Base-by-base conservation (phyloP, 2,329 filamentous ascomycete species). In the Hypoxylon sp. region DNA sequence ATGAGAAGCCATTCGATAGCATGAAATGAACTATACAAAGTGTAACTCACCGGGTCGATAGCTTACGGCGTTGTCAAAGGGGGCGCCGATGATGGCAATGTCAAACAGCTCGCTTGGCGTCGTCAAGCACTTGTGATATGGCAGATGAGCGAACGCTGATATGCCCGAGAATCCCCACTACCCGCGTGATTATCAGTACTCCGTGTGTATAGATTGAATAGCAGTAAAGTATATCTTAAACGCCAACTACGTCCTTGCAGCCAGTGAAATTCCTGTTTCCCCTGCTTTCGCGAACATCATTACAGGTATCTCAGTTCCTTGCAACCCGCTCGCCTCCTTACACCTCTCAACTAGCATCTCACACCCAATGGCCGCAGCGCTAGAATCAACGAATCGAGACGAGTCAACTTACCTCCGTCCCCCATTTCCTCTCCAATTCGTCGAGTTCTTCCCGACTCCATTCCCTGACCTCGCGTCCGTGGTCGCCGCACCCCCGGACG, bases 31-130 rank as follows among this genome's bases (percentile, higher is more conserved):
- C 12, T 30, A 38, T 33, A 33, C 9, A 28, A 48, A 7, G 42
- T 38, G 2, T n/a, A 11, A 74, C 80, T 72, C 75, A 88, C 87
- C 88, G 45, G 89, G 89, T 59, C 90, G 83, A 77, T 91, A 93
- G 70, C 83, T 88, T 40, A 91, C 88, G 11, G 90, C 89, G 0
- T 90, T 93, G 75, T 93, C 91, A 72, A 93, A 93, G 0, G 91
- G 91, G 0, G 86, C 89, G 4, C 91, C 91, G 61, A 93, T 83
- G 60, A 93, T 86, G 62, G 85, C 91, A 71, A 93, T 91, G 75
- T 93, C 91, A 72, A 87, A 93, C 12, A 79, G 79, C 73, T 87
- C 85, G 24, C 83, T 80, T 0, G 89, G 89, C 48, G 85, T 85
- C n/a, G 87, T 87, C 33, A 93, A 82, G 71, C 91, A 93, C 74